These are phyloP conservation scores for Cercospora sp. DNA, from an alignment of 2,329 filamentous ascomycete species.

Conservation along the genomic window DNA sequence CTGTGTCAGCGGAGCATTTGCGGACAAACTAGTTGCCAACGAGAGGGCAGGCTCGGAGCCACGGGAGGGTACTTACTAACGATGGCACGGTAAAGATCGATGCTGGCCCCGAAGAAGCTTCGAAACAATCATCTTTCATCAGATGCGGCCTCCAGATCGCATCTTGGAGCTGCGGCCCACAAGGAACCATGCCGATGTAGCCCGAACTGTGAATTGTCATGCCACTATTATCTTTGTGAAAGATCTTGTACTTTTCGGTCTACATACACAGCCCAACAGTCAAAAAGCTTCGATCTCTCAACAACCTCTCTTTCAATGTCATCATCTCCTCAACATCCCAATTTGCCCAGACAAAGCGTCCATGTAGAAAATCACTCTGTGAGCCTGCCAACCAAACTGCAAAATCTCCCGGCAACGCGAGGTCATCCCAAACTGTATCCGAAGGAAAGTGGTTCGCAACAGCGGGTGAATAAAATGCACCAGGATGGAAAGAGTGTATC, in stretches of 20 bases:
- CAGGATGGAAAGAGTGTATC: constrained; percentile 22
- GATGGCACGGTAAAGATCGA: not conserved
- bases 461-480: constrained; percentile 11
- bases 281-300: constrained; percentile 24
- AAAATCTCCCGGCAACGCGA: constrained; percentile 32
- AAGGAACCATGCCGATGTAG: no score
- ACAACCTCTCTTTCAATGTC: constrained; percentile 12
- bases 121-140: not conserved
- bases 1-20: no score
- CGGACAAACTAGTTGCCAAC: no score
- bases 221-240: no score
- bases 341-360: constrained; percentile 35
- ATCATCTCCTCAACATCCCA: constrained; percentile 32
- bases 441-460: not conserved
- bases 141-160: not conserved
- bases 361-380: constrained; percentile 45
- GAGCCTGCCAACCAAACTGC: constrained; percentile 43
- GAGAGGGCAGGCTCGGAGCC: no score
- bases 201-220: no score
- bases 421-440: constrained; percentile 22
- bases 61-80: no score
- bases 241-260: not conserved
- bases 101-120: not conserved
- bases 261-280: constrained; percentile 25
- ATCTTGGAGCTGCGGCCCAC: not conserved